A percentile compares a stretch with the other conserved stretches of the same genome.
phyloP scores from a whole-genome alignment of 345 rosid genomes.

The Litchi chinensis region DNA sequence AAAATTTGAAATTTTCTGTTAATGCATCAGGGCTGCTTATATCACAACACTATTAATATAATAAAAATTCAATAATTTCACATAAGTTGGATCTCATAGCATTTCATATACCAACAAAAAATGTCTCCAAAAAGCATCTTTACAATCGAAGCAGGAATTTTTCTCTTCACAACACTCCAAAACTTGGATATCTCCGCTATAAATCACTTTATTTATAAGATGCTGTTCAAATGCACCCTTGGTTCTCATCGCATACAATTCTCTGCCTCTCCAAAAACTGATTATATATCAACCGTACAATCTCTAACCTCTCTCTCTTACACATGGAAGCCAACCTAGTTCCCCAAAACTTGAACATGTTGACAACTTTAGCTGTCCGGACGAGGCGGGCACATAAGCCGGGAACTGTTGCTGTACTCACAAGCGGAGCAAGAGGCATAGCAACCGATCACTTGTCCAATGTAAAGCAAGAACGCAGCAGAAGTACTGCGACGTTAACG shows the following conservation, averaged over 20 bases:
- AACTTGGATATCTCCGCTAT: not conserved
- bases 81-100: too few relatives aligned
- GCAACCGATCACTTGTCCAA: conserved; percentile 14
- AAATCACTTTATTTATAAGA: not conserved
- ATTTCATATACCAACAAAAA: not conserved
- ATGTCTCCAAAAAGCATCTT: conserved; percentile 4
- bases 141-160: not conserved
- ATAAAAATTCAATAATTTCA: too few relatives aligned
- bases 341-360: conserved; percentile 11
- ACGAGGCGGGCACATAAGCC: not conserved
- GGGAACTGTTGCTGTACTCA: conserved; percentile 33
- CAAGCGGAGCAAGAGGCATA: conserved; percentile 30
- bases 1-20: too few relatives aligned
- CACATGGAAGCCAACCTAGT: conserved; percentile 41
- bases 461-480: conserved; percentile 8
- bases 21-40: too few relatives aligned
- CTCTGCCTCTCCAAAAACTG: not conserved
- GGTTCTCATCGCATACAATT: not conserved
- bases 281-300: not conserved
- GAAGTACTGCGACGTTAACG: conserved; percentile 1
- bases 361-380: not conserved
- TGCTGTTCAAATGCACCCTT: conserved; percentile 6
- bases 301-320: not conserved
- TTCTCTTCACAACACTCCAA: not conserved
- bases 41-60: too few relatives aligned